Evolutionary conservation across 2,329 filamentous ascomycete genomes (phyloP).

Genomic region (Cladobotryum protrusum): DNA sequence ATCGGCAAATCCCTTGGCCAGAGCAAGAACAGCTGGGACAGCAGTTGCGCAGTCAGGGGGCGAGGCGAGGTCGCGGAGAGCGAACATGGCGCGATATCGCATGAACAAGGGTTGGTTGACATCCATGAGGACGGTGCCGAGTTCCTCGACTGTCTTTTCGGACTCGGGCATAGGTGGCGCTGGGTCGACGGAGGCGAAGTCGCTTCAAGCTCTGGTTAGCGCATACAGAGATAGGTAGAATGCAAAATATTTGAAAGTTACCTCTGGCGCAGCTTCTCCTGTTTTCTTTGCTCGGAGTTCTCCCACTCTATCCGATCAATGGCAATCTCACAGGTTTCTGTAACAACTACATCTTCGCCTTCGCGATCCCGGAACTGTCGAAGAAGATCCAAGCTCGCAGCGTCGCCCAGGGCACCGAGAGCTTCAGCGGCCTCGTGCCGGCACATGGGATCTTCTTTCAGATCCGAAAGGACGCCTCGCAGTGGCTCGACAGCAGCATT

Average conservation of each 20-base stretch:
- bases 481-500: constrained; percentile 66
- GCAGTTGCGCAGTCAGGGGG: constrained; percentile 88
- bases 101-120: constrained; percentile 75
- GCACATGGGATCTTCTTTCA: constrained; percentile 87
- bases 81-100: constrained; percentile 97
- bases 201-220: constrained; percentile 48
- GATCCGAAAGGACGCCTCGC: constrained; percentile 66
- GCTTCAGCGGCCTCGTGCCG: constrained; percentile 95
- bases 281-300: constrained; percentile 62
- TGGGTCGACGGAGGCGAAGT: constrained; percentile 93
- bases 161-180: constrained; percentile 78
- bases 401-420: constrained; percentile 76
- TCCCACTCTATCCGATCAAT: constrained; percentile 94
- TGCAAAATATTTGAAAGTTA: constrained; percentile 28
- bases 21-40: constrained; percentile 74
- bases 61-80: constrained; percentile 87
- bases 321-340: constrained; percentile 94
- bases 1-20: constrained; percentile 81
- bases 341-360: constrained; percentile 73
- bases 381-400: constrained; percentile 66
- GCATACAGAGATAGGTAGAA: constrained; percentile 15
- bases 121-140: constrained; percentile 75
- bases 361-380: constrained; percentile 66
- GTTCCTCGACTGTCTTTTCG: constrained; percentile 62
- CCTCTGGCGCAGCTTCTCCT: constrained; percentile 78